Percentiles rank a stretch among this genome's conserved stretches.
Evolutionary conservation across 2,329 filamentous ascomycete species (phyloP).

Genomic region (Lizonia empirigonia): DNA sequence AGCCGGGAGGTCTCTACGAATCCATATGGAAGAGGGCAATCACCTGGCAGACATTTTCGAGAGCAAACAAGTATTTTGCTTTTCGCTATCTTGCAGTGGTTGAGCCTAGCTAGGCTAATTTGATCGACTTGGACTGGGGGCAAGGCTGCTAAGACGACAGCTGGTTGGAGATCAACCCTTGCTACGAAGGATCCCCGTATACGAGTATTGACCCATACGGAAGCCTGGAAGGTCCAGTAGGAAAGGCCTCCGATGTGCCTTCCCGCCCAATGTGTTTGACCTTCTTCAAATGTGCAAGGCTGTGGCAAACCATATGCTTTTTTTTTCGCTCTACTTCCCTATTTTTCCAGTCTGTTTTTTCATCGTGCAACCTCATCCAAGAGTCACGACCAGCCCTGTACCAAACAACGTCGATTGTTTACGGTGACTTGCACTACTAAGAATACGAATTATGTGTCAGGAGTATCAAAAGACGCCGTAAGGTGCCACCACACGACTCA

Average conservation of each 20-base stretch:
- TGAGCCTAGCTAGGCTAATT: not conserved
- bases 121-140: conserved; percentile 3
- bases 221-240: not conserved
- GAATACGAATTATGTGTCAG: not conserved
- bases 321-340: not conserved
- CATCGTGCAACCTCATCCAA: not conserved
- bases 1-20: not conserved
- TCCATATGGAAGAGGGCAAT: too few species aligned
- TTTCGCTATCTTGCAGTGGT: not conserved
- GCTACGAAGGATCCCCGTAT: not conserved
- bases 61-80: not conserved
- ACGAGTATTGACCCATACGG: not conserved
- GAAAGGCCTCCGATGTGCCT: not conserved
- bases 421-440: conserved; percentile 9
- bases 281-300: conserved; percentile 5
- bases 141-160: conserved; percentile 5
- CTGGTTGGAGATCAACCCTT: conserved; percentile 1
- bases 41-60: not conserved
- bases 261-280: not conserved
- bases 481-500: conserved; percentile 1
- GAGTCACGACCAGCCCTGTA: not conserved
- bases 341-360: not conserved
- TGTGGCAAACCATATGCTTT: not conserved
- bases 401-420: not conserved
- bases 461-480: not conserved